Evolutionary conservation across 83 land plant genomes (phyloP).

Genomic region (Picea engelmannii): DNA sequence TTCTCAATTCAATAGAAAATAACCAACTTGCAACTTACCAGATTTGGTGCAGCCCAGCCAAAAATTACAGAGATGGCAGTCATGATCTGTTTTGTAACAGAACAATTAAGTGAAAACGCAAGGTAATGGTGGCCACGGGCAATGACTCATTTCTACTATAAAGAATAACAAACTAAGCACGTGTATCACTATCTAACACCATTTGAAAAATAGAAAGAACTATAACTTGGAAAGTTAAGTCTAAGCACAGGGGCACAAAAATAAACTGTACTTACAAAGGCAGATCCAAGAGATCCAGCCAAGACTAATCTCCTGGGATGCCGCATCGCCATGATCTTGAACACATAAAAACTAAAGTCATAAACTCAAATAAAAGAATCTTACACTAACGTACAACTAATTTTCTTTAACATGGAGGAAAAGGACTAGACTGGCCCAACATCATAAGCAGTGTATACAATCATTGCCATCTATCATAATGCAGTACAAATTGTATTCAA

Average conservation of each 20-base stretch:
- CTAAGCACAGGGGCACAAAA: neutral
- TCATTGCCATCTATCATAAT: neutral
- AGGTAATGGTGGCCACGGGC: neutral
- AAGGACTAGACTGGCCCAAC: neutral
- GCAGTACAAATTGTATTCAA: neutral
- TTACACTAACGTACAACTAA: neutral
- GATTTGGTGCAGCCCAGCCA: slow-evolving; percentile 98
- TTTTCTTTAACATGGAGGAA: neutral
- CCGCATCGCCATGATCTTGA: slow-evolving; percentile 95
- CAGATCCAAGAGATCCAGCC: slow-evolving; percentile 66
- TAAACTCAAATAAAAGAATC: neutral
- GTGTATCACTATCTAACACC: neutral
- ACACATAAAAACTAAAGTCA: neutral
- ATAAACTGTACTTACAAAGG: slow-evolving; percentile 58
- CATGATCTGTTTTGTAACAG: slow-evolving; percentile 66
- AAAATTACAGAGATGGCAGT: slow-evolving; percentile 79
- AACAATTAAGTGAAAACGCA: slow-evolving; percentile 4
- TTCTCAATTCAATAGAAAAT: slow-evolving; percentile 2
- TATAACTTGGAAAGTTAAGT: neutral
- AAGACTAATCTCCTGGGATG: slow-evolving; percentile 80
- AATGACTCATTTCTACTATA: slow-evolving; percentile 3
- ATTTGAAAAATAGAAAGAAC: slow-evolving; percentile 12
- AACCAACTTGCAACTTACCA: slow-evolving; percentile 46
- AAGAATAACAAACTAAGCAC: neutral
- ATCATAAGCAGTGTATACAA: neutral